These are phyloP conservation scores for Neodidymelliopsis sp. DNA, from an alignment of 2,329 filamentous ascomycete species.

Conservation along the genomic window DNA sequence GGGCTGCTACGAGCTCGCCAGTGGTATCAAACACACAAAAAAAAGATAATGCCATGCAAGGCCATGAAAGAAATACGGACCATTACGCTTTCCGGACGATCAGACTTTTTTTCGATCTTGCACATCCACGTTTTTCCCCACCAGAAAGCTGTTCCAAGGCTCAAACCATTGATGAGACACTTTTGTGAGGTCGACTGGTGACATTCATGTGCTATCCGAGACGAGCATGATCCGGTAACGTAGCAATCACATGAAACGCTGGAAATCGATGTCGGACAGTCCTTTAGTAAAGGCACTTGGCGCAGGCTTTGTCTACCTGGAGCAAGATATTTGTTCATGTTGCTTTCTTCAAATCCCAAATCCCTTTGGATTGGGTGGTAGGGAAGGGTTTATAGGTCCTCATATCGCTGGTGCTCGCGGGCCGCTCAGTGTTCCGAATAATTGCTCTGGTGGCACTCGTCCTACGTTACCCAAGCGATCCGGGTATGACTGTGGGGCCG, in stretches of 20 bases:
- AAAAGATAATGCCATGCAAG: conserved; percentile 6
- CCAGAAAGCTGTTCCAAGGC: neutral
- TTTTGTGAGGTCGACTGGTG: neutral
- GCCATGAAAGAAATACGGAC: conserved; percentile 6
- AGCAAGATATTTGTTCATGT: neutral
- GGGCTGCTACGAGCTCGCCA: conserved; percentile 19
- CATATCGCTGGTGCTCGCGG: conserved; percentile 45
- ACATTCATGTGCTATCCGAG: neutral
- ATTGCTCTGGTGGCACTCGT: conserved; percentile 58
- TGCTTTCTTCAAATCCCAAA: neutral
- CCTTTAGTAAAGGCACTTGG: too few relatives aligned
- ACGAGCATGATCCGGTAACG: too few relatives aligned
- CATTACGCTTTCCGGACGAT: neutral
- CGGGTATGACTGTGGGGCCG: conserved; percentile 68
- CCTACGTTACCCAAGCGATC: conserved; percentile 58
- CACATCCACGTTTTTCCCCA: neutral
- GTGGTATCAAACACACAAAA: conserved; percentile 25
- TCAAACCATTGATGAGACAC: neutral
- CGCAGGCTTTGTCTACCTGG: too few relatives aligned
- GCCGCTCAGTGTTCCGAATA: conserved; percentile 47
- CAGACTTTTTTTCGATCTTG: neutral
- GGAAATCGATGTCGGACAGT: too few relatives aligned
- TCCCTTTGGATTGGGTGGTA: neutral
- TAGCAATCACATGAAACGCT: too few relatives aligned
- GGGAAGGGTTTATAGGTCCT: neutral